These are phyloP conservation scores for Wickerhamomyces hampshirensis DNA, from an alignment of 805 yeast species.

Conservation along the genomic window DNA sequence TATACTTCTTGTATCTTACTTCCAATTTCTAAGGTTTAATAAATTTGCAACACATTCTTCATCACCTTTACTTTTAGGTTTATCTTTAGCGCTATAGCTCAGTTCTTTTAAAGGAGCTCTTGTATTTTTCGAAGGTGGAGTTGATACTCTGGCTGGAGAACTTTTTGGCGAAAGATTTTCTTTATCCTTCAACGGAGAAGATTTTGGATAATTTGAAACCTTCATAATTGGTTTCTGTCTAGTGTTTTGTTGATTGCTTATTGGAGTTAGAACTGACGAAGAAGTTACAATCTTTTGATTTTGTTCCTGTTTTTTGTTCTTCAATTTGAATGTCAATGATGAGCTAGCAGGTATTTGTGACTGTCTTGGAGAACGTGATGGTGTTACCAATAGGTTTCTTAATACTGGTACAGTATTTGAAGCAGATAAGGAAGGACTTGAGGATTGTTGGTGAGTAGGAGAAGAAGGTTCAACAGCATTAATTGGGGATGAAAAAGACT, in stretches of 20 bases:
- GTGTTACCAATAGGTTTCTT: conserved; percentile 9
- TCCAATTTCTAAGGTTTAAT: conserved; percentile 9
- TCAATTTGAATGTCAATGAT: conserved; percentile 21
- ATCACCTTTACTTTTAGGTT: conserved; percentile 10
- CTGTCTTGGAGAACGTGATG: conserved; percentile 15
- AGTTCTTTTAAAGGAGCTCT: conserved; percentile 15
- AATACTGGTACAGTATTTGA: conserved; percentile 1
- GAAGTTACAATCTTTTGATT: background rate
- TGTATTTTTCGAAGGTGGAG: background rate
- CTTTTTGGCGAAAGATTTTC: conserved; percentile 11
- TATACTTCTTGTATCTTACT: background rate
- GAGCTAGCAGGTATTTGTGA: conserved; percentile 9
- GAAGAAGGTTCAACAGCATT: background rate
- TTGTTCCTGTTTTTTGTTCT: conserved; percentile 1
- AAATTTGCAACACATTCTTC: conserved; percentile 14
- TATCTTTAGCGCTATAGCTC: conserved; percentile 2
- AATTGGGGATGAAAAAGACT: conserved; percentile 1
- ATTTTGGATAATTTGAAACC: conserved; percentile 19
- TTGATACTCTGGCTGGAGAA: conserved; percentile 2
- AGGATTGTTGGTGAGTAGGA: background rate
- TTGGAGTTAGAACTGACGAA: conserved; percentile 8
- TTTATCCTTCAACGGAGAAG: conserved; percentile 7
- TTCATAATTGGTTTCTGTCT: conserved; percentile 15
- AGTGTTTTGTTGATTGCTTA: conserved; percentile 1
- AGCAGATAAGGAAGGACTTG: conserved; percentile 5